Base-by-base conservation (phyloP, 2,329 filamentous ascomycete species). In the Venturia pyrina region DNA sequence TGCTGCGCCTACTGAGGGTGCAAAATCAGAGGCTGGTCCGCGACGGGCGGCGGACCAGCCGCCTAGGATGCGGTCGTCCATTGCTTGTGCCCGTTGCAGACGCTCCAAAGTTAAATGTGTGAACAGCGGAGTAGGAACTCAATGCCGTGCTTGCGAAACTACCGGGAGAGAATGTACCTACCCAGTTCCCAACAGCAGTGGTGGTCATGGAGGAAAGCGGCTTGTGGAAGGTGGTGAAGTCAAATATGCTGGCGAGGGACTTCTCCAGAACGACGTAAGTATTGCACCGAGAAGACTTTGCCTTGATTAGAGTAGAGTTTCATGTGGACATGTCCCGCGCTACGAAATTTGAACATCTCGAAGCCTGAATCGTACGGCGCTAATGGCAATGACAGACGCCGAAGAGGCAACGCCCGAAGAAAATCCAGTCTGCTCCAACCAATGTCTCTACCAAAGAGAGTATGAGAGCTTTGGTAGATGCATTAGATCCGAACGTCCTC, bases 71-170 rank as follows among this genome's bases (percentile, higher is more conserved):
- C 84, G 90, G 70, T 91, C 89, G 60, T 90, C 88, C 72, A 91
- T 93, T 73, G 90, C 90, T 61, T 95, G 90, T 76, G 81, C 85
- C 68, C 83, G 86, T 69, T 93, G 90, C 74, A 84, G 90, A 66
- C 85, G 86, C 71, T 91, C 89, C 74, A 96, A 95, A 78, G 90
- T 93, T 74, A 93, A 93, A 77, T 96, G 91, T 78, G 86, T 91
- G 75, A 95, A 95, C 77, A 83, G 85, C 70, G 89, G 89, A 67
- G 84, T 87, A 66, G 84, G 84, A 68, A 87, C 86, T 19, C 85
- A 85, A 19, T 96, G 91, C 78, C 86, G 89, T 68, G 86, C 87
- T 15, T 96, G 91, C 74, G 84, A 88, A 73, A 86, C 86, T 67
- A 85, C 85, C 63, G 86, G 87, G 57, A 84, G 89, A 73, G 84